Base-by-base conservation (phyloP, 2,329 filamentous ascomycete genomes). In the Aspergillus neotritici region DNA sequence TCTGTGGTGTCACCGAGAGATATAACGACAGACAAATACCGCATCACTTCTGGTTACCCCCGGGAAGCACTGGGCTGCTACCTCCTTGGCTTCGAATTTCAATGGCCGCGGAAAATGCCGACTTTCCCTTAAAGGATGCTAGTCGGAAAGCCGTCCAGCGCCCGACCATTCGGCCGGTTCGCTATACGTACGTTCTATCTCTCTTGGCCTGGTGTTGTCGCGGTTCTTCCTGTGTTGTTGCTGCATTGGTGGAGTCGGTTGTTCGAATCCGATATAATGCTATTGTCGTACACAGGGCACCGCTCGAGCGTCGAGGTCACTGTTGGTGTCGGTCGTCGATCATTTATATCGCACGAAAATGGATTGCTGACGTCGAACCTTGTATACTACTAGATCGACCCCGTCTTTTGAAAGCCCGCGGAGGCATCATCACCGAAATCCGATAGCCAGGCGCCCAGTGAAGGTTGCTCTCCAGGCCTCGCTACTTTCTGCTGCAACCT, bases 351-450 rank as follows among this genome's bases (percentile, higher is more conserved):
- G 4, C 5, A 15, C 33, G 4, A 16, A 4, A 11, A 14, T 3
- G 4, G 17, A n/a, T 38, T 28, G 36, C 5, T 38, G 7, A 31
- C 15, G 13, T 4, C 16, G 21, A 25, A 29, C 15, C 21, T 30
- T 7, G 16, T 55, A 51, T 32, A 53, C 48, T 25, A 31, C 46
- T 30, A 45, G 44, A 56, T 80, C 79, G 40, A 67, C 70, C 34
- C 75, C 79, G 52, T 72, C 75, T 41, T 80, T 78, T 63, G 75
- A 78, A 50, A 82, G 76, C 56, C 81, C 80, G n/a, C 69, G 81
- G 38, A 73, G 82, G 66, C 82, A 85, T 61, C 80, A 84, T 65
- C 74, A 71, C 52, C 76, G 81, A 48, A 75, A 75, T 41, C 75
- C 77, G 40, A 83, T 80, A 41, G 71, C 74, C 35, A 77, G 78